These are phyloP conservation scores for Chaetomium strumarium DNA, from an alignment of 2,329 filamentous ascomycete species.

Conservation along the genomic window DNA sequence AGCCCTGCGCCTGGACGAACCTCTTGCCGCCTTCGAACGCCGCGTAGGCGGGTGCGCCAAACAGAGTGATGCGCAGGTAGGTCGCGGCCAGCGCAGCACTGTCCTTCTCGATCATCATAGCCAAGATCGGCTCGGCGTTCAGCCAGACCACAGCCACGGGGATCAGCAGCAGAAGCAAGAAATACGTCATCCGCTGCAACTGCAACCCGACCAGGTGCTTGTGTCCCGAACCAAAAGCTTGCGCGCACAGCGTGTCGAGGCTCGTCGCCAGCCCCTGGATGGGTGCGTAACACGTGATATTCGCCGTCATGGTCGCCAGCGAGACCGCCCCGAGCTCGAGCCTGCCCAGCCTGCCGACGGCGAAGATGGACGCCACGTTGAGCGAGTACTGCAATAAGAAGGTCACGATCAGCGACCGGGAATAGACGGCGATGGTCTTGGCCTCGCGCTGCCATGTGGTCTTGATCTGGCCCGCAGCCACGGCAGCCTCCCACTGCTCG, in stretches of 20 bases:
- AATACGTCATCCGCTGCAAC: constrained; percentile 73
- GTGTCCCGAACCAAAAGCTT: constrained; percentile 88
- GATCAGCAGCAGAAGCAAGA: constrained; percentile 64
- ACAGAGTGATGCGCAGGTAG: constrained; percentile 64
- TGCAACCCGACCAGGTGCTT: constrained; percentile 83
- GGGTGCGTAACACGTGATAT: constrained; percentile 70
- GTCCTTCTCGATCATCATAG: constrained; percentile 59
- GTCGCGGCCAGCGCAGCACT: constrained; percentile 66
- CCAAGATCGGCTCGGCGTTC: constrained; percentile 59
- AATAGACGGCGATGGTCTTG: constrained; percentile 70
- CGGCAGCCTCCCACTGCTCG: constrained; percentile 79
- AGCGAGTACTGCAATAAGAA: constrained; percentile 79
- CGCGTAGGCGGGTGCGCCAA: constrained; percentile 70
- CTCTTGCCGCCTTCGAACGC: constrained; percentile 72
- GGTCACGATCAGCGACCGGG: constrained; percentile 63
- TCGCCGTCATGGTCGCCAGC: constrained; percentile 71
- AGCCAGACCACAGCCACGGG: constrained; percentile 67
- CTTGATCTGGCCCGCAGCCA: constrained; percentile 71
- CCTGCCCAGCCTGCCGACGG: constrained; percentile 69
- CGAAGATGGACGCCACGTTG: constrained; percentile 75
- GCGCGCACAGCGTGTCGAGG: constrained; percentile 85
- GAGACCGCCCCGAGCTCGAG: constrained; percentile 62
- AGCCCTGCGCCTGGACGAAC: constrained; percentile 75
- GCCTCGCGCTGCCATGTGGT: constrained; percentile 90
- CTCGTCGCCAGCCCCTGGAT: constrained; percentile 84